Conservation (phyloP, 164 flowering plant genomes). For the Macadamia integrifolia region DNA sequence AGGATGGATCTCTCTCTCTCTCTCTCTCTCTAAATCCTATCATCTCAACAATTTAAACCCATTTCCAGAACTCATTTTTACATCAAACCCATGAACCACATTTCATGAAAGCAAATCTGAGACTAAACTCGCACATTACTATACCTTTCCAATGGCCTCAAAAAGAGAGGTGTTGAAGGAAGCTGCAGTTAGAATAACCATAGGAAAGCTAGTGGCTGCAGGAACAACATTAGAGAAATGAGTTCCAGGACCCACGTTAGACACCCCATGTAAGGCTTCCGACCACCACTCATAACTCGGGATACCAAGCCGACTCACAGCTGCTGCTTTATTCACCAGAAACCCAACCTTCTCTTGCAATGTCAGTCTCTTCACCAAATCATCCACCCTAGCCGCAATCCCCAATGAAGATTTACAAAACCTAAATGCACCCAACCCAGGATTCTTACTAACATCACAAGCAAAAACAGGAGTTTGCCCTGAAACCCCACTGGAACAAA, state of each 20-base stretch:
- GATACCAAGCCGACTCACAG: constrained; percentile 72
- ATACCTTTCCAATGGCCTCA: constrained; percentile 88
- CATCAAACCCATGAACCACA: constrained; percentile 4
- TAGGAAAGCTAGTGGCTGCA: constrained; percentile 95
- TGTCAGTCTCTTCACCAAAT: constrained; percentile 73
- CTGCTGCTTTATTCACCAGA: constrained; percentile 49
- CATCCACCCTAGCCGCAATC: constrained; percentile 50
- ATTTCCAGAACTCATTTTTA: not conserved
- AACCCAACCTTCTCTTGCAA: constrained; percentile 72
- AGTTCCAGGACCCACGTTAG: constrained; percentile 77
- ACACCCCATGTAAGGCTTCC: constrained; percentile 94
- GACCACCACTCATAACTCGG: constrained; percentile 99
- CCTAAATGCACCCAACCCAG: constrained; percentile 33
- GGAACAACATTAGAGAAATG: constrained; percentile 60
- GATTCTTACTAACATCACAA: constrained; percentile 51
- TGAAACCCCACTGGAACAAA: constrained; percentile 4
- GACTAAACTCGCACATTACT: not conserved
- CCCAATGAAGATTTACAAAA: constrained; percentile 59
- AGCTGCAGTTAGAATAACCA: constrained; percentile 79
- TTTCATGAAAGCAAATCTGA: not conserved
- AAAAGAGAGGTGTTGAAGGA: constrained; percentile 75
- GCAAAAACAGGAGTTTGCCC: constrained; percentile 58
- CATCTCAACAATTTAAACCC: not conserved
- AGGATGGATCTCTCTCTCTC: too few species aligned
- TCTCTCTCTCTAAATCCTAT: not conserved